These are phyloP conservation scores for Daldinia caldariorum DNA, from an alignment of 495 filamentous ascomycete genomes.

Conservation along the genomic window DNA sequence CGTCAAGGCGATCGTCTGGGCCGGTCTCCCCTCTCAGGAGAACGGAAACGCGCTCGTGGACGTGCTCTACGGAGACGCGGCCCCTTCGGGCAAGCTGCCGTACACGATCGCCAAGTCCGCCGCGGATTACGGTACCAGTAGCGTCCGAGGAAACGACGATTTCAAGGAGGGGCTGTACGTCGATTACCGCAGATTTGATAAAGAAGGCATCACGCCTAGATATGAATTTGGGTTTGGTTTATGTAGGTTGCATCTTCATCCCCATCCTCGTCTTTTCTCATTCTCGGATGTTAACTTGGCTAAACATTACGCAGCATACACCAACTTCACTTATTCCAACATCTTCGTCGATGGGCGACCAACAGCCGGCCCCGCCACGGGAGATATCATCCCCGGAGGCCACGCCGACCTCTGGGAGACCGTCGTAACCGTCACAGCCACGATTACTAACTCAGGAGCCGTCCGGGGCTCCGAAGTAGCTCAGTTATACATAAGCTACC, in stretches of 20 bases:
- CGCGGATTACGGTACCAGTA: conserved; percentile 78
- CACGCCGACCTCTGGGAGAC: conserved; percentile 72
- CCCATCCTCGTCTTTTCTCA: neutral
- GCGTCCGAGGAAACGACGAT: conserved; percentile 67
- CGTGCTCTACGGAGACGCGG: conserved; percentile 82
- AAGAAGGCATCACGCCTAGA: conserved; percentile 62
- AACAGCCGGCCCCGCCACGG: conserved; percentile 60
- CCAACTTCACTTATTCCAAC: conserved; percentile 64
- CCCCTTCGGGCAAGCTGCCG: conserved; percentile 85
- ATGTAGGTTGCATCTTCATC: conserved; percentile 58
- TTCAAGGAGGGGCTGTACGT: conserved; percentile 81
- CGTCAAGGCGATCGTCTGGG: conserved; percentile 85
- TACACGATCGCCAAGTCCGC: conserved; percentile 88
- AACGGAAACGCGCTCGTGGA: conserved; percentile 87
- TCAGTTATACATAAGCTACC: conserved; percentile 66
- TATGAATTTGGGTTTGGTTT: conserved; percentile 71
- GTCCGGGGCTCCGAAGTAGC: conserved; percentile 78
- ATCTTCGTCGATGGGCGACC: conserved; percentile 58
- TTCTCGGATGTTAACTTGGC: neutral
- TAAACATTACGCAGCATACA: conserved; percentile 60
- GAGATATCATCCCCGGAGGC: conserved; percentile 71
- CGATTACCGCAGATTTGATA: conserved; percentile 91
- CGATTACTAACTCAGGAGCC: conserved; percentile 73
- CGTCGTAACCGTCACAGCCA: conserved; percentile 65
- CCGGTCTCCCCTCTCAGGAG: conserved; percentile 91